Evolutionary conservation across 805 yeast genomes (phyloP), one percentile per base, ranked within the genome.

Genomic region (Metschnikowia vanudenii): DNA sequence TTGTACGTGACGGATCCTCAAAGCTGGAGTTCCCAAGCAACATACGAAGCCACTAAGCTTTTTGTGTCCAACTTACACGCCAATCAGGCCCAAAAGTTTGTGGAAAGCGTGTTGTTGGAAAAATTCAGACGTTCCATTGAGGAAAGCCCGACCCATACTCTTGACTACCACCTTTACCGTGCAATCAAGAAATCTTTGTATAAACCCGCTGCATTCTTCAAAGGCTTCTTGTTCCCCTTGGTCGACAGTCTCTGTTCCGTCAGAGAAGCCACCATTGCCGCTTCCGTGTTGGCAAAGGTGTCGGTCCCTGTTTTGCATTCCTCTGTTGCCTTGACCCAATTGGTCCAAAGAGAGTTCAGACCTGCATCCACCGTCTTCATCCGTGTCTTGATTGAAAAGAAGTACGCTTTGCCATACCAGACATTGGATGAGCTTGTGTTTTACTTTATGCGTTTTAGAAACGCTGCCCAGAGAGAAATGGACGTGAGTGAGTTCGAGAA

Each of bases 181-280:
- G 83, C 99, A 0, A 70, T 94, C 57, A 92, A 91, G 67, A 94
- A 94, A 70, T 81, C 97, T 0, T 76, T 95, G 45, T 94, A 94
- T 74, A 94, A 94, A 66, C 99, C 99, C 26, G 90, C 94, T 45
- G 99, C 99, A 10, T 94, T 92, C 61, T 94, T 92, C 78, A 92
- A 90, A 67, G 99, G 99, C 1, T 90, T 94, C 61, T 72, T 94
- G 50, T 88, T 94, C 63, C 98, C 97, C 19, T 73, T 94, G 48
- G 87, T 90, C 14, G 95, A 89, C 59, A 78, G 81, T n/a, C 87
- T 87, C 43, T 91, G 98, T 67, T 78, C 96, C 3, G 84, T 88
- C 8, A 81, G 96, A 61, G 99, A 94, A 66, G 98, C 99, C 4
- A 82, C 94, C 51, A 90, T 94, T 64, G 96, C 92, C 14, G 96